phyloP scores from a whole-genome alignment of 352 stramenopile genomes.

The Globisporangium orthogonon region DNA sequence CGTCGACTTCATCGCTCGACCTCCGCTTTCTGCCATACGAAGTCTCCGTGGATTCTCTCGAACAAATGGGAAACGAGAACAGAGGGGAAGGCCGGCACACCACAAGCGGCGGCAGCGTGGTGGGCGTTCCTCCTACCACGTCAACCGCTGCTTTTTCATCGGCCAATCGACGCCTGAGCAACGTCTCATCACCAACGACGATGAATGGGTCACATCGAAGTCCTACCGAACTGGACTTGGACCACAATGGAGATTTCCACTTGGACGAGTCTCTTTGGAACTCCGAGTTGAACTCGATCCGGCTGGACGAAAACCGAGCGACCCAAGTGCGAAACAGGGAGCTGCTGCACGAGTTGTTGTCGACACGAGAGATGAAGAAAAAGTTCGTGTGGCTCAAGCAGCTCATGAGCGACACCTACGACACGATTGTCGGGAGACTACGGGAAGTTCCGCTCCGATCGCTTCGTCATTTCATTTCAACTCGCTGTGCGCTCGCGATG shows the following conservation, averaged over 20 bases:
- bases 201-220: no score
- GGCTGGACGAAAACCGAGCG: constrained; percentile 23
- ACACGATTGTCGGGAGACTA: constrained; percentile 46
- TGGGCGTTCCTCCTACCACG: background rate
- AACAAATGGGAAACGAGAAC: background rate
- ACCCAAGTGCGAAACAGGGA: background rate
- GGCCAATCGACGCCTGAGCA: background rate
- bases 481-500: constrained; percentile 35
- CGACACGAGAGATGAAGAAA: constrained; percentile 47
- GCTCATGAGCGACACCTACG: constrained; percentile 67
- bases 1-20: constrained; percentile 15
- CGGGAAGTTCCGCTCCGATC: constrained; percentile 20
- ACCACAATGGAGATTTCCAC: constrained; percentile 12
- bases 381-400: constrained; percentile 46
- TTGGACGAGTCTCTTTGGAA: constrained; percentile 15
- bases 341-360: constrained; percentile 19
- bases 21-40: constrained; percentile 11
- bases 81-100: background rate
- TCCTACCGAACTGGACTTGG: background rate
- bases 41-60: constrained; percentile 3
- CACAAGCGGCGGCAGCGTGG: background rate
- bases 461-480: constrained; percentile 22
- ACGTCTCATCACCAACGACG: background rate
- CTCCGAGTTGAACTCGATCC: constrained; percentile 6
- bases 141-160: background rate